Evolutionary conservation across 768 basidiomycete species (phyloP).

Genomic region (Cyclocybe aegerita): DNA sequence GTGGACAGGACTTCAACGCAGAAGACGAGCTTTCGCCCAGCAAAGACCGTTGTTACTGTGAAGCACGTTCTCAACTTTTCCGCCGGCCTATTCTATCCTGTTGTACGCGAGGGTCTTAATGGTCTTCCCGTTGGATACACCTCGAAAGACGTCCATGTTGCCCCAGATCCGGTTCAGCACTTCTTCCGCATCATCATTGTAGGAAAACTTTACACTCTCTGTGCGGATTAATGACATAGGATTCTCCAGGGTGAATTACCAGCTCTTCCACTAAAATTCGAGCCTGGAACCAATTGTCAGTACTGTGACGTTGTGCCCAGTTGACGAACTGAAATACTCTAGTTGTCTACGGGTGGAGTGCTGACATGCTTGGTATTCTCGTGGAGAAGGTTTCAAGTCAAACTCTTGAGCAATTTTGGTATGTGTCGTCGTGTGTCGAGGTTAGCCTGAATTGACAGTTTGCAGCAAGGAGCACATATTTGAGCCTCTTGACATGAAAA

Average conservation of each 20-base stretch:
- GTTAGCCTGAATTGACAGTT: neutral
- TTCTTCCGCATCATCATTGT: slow-evolving; percentile 26
- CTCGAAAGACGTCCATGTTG: slow-evolving; percentile 22
- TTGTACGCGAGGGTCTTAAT: slow-evolving; percentile 4
- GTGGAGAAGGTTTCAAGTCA: slow-evolving; percentile 27
- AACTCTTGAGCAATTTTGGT: slow-evolving; percentile 31
- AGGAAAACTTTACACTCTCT: neutral
- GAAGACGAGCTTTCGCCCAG: slow-evolving; percentile 20
- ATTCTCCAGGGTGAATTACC: slow-evolving; percentile 23
- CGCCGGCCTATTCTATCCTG: slow-evolving; percentile 31
- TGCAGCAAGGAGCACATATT: slow-evolving; percentile 30
- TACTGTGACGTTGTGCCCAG: neutral
- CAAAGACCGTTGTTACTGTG: slow-evolving; percentile 22
- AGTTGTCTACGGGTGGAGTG: slow-evolving; percentile 33
- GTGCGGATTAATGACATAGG: neutral
- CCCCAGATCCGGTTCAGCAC: slow-evolving; percentile 13
- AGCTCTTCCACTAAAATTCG: slow-evolving; percentile 27
- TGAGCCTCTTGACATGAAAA: slow-evolving; percentile 27
- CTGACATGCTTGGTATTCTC: slow-evolving; percentile 29
- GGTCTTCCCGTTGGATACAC: slow-evolving; percentile 19
- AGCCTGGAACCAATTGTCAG: slow-evolving; percentile 31
- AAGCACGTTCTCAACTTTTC: slow-evolving; percentile 31
- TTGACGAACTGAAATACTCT: neutral
- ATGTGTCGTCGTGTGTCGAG: slow-evolving; percentile 1
- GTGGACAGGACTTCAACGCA: slow-evolving; percentile 19